Base-by-base conservation (phyloP, 2,329 filamentous ascomycete species). In the Exophiala lecanii-corni region DNA sequence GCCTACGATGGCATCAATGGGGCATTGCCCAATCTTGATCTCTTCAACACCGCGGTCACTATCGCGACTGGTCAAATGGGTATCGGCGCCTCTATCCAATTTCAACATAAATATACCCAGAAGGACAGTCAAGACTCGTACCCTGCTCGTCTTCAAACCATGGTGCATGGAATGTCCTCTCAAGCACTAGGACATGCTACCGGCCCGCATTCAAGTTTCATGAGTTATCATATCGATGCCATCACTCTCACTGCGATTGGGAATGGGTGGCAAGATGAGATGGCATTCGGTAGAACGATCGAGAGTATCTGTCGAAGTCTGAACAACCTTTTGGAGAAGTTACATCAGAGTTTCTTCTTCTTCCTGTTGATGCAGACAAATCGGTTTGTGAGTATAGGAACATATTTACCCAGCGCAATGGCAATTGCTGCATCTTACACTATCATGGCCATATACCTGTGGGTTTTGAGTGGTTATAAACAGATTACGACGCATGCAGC, bases 311-410 rank as follows among this genome's bases (percentile, higher is more conserved):
- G 94, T 63, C 78, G 92, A 57, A 95, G 88, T 62, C 71, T 98
- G 65, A 98, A 98, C 69, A 98, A 98, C 60, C 70, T 98, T 45
- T 76, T 98, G 21, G 92, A 98, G 67, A 89, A 98, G 62, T 74
- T 98, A 49, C 92, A 98, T 62, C 92, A 98, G 68, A 96, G 89
- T 63, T 98, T 98, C 73, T 98, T 98, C 76, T 97, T 98, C 69
- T 98, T 98, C 63, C 73, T 98, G 39, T 75, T 98, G 33, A 89
- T 97, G 79, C 84, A 94, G 55, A 79, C 82, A 20, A 86, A 92
- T 57, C 82, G 89, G 9, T 98, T 98, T 61, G 92, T 97, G 55
- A 97, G 89, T 66, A 98, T 98, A 51, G 92, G 92, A 12, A 98
- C 91, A 1, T 98, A 98, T 60, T 75, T 98, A 3, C 92, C 92